Conservation (phyloP, 1,284 basidiomycete genomes). For the Leccinum pallidistipes region DNA sequence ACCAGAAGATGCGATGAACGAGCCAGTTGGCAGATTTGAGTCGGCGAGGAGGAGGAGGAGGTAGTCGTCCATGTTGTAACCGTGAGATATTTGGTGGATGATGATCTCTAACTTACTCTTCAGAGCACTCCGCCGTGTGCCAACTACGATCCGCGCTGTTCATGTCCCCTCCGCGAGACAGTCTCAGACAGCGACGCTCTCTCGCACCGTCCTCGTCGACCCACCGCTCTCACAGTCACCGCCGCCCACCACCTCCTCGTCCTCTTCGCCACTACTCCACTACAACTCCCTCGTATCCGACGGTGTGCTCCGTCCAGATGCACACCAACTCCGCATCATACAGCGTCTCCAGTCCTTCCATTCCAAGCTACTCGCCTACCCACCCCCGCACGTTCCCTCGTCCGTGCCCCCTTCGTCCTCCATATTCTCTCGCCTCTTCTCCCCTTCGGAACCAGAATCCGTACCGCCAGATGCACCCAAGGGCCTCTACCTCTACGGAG, state of each 20-base stretch:
- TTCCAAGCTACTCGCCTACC: slow-evolving; percentile 70
- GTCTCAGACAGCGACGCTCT: background rate
- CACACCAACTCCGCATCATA: slow-evolving; percentile 85
- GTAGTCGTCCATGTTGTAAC: slow-evolving; percentile 31
- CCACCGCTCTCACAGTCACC: background rate
- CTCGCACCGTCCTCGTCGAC: background rate
- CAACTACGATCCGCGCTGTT: background rate
- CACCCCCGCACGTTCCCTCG: slow-evolving; percentile 57
- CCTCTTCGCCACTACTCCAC: slow-evolving; percentile 54
- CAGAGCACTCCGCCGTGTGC: background rate
- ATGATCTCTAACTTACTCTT: background rate
- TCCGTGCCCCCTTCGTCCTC: background rate
- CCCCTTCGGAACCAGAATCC: slow-evolving; percentile 41
- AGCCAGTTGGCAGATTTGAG: slow-evolving; percentile 84
- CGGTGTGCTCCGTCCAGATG: slow-evolving; percentile 77
- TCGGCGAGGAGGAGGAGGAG: slow-evolving; percentile 75
- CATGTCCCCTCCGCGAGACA: background rate
- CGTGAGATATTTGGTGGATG: background rate
- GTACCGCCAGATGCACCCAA: slow-evolving; percentile 66
- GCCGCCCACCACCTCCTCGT: background rate
- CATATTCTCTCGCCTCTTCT: slow-evolving; percentile 62
- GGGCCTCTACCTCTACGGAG: slow-evolving; percentile 79
- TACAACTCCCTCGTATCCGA: slow-evolving; percentile 76
- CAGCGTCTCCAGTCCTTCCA: slow-evolving; percentile 55
- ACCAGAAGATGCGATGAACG: slow-evolving; percentile 91